A percentile compares a stretch with the other conserved stretches of the same genome.
These are phyloP conservation scores for Eucalyptus sp. DNA, from an alignment of 345 rosid species.

Conservation along the genomic window DNA sequence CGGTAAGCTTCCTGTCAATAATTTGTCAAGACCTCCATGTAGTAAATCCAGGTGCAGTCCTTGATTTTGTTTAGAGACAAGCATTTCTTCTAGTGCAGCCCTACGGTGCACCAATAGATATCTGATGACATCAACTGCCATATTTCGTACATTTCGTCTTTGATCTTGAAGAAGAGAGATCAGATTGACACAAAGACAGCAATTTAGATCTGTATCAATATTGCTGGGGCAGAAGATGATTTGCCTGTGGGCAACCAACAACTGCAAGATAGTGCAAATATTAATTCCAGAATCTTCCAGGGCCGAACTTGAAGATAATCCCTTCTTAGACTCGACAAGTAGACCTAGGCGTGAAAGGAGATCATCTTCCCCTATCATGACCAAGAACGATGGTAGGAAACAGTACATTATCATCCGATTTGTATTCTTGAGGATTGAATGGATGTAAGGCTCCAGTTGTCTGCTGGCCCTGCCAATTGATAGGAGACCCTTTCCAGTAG, in stretches of 20 bases:
- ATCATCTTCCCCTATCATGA: conserved; percentile 71
- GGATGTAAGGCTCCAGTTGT: conserved; percentile 85
- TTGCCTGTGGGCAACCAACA: conserved; percentile 81
- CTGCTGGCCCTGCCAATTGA: conserved; percentile 74
- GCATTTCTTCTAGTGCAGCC: conserved; percentile 83
- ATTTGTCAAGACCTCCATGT: conserved; percentile 92
- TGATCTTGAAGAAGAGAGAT: conserved; percentile 73
- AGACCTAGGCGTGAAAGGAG: conserved; percentile 74
- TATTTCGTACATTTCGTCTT: conserved; percentile 67
- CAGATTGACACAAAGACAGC: conserved; percentile 87
- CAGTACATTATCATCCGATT: conserved; percentile 87
- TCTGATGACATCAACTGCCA: conserved; percentile 82
- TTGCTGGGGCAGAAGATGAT: conserved; percentile 95
- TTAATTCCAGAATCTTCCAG: conserved; percentile 68
- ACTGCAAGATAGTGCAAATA: conserved; percentile 73
- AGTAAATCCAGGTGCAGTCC: conserved; percentile 74
- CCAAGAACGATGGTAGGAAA: conserved; percentile 89
- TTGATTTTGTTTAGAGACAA: conserved; percentile 79
- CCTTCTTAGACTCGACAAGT: conserved; percentile 60
- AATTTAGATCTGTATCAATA: conserved; percentile 84
- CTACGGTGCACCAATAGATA: conserved; percentile 84
- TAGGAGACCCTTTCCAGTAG: conserved; percentile 80
- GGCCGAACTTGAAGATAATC: conserved; percentile 27
- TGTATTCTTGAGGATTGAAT: conserved; percentile 84
- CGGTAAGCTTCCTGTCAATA: conserved; percentile 69